Evolutionary conservation across 140 eudicot species (phyloP).

Genomic region (Stevia rebaudiana): DNA sequence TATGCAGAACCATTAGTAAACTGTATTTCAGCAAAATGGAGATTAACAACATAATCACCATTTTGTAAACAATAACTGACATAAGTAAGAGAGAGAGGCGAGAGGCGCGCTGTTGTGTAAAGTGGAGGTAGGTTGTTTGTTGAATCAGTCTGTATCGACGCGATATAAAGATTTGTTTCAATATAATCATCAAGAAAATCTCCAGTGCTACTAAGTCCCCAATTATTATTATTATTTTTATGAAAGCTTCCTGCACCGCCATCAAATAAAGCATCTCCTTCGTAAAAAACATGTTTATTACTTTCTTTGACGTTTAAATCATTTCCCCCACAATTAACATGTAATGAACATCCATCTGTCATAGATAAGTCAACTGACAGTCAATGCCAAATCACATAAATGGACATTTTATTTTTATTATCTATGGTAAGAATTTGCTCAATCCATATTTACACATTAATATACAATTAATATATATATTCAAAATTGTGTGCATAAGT

Average conservation of each 20-base stretch:
- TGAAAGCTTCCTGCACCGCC: slow-evolving; percentile 53
- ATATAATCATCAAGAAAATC: slow-evolving; percentile 67
- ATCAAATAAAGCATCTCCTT: slow-evolving; percentile 65
- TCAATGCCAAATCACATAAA: too few species aligned
- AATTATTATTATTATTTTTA: slow-evolving; percentile 26
- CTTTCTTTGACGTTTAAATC: slow-evolving; percentile 39
- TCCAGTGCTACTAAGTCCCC: slow-evolving; percentile 93
- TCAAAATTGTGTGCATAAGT: too few species aligned
- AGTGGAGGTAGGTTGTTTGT: slow-evolving; percentile 34
- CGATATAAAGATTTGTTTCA: too few species aligned
- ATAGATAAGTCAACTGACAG: too few species aligned
- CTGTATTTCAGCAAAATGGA: slow-evolving; percentile 79
- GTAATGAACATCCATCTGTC: slow-evolving; percentile 83
- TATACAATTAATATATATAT: neutral
- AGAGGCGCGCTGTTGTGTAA: slow-evolving; percentile 62
- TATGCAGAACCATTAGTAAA: slow-evolving; percentile 55
- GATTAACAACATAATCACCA: slow-evolving; percentile 58
- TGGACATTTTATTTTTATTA: neutral
- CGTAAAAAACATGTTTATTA: slow-evolving; percentile 38
- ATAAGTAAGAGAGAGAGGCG: slow-evolving; percentile 75
- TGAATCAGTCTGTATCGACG: too few species aligned
- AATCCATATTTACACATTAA: neutral
- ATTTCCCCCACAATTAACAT: slow-evolving; percentile 78
- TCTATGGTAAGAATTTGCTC: neutral
- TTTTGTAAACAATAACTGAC: slow-evolving; percentile 67